Evolutionary conservation across 805 yeast genomes (phyloP), one percentile per base, ranked within the genome.

Genomic region (Hermanozyma aechmeae): DNA sequence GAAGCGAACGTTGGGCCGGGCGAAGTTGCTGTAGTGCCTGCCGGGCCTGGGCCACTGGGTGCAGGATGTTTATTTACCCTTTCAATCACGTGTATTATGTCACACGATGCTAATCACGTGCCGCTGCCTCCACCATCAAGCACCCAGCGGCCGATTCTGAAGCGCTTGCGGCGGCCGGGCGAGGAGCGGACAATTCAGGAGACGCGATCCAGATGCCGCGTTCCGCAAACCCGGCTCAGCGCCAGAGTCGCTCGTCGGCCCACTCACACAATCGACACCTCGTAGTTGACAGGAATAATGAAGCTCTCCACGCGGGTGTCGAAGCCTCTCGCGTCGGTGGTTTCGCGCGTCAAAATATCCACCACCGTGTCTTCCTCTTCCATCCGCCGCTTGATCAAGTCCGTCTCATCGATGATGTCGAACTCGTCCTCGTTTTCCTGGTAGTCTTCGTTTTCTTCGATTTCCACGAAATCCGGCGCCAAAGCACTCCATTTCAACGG

Each of bases 401-500:
- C 74, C 30, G 74, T 82, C 29, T 79, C 86, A 28, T 73, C 80
- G 8, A 72, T 71, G 15, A 80, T 68, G 49, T 87, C 96, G 53
- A 87, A 87, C 53, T 87, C 97, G 49, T 86, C 94, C 51, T 87
- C 97, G 35, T 70, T 68, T 47, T 87, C 97, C 40, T 76, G 74
- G 48, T 89, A 87, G 33, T 81, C 85, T 7, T 83, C 79, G 46
- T 86, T 89, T 45, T 86, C 95, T 47, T 87, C 96, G 24, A 87
- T 78, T 51, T 87, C 96, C 27, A 81, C 94, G 50, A 89, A 87
- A 51, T 89, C 97, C 1, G 96, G 96, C 0, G 96, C 96, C 43
- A 87, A 61, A 1, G 96, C 94, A 52, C 93, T 80, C 97, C 97
- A 87, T 55, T 83, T 81, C 44, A 86, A 96, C 1, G 95, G 93